These are phyloP conservation scores for Trichocladium antarcticum DNA, from an alignment of 495 filamentous ascomycete species.

Conservation along the genomic window DNA sequence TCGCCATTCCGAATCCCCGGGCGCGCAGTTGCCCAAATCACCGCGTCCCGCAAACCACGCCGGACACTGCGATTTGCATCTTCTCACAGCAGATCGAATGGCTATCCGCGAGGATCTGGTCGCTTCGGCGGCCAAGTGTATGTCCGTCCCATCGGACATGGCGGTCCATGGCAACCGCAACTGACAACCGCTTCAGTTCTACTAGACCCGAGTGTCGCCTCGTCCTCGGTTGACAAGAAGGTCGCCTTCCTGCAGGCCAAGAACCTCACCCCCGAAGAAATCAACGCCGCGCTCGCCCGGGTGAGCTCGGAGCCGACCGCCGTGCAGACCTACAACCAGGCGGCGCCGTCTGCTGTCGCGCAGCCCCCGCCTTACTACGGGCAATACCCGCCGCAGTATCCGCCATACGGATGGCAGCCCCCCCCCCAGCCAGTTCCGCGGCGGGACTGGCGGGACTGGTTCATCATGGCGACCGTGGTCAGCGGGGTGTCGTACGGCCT, in stretches of 20 bases:
- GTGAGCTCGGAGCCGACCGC: slow-evolving; percentile 45
- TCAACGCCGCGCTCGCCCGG: slow-evolving; percentile 71
- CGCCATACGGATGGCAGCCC: slow-evolving; percentile 55
- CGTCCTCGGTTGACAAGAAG: slow-evolving; percentile 82
- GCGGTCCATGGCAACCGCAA: slow-evolving; percentile 11
- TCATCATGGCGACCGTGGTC: slow-evolving; percentile 90
- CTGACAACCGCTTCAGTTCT: slow-evolving; percentile 53
- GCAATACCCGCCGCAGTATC: slow-evolving; percentile 47
- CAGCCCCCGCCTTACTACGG: slow-evolving; percentile 54
- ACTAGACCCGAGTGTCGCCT: slow-evolving; percentile 82
- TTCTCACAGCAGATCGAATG: too few species aligned
- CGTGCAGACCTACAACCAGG: slow-evolving; percentile 42
- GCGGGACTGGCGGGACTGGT: slow-evolving; percentile 96
- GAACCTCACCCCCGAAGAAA: slow-evolving; percentile 91
- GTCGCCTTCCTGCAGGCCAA: slow-evolving; percentile 92
- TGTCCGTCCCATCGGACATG: slow-evolving; percentile 38
- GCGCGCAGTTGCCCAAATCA: not conserved
- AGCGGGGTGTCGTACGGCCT: slow-evolving; percentile 75
- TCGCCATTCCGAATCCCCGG: not conserved
- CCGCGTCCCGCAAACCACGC: too few species aligned
- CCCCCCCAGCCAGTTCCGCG: slow-evolving; percentile 55
- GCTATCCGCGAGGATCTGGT: slow-evolving; percentile 77
- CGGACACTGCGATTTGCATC: too few species aligned
- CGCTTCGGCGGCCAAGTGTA: slow-evolving; percentile 51
- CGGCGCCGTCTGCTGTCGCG: slow-evolving; percentile 29